Base-by-base conservation (phyloP, 352 stramenopile species). In the Pythium brachiatum region DNA sequence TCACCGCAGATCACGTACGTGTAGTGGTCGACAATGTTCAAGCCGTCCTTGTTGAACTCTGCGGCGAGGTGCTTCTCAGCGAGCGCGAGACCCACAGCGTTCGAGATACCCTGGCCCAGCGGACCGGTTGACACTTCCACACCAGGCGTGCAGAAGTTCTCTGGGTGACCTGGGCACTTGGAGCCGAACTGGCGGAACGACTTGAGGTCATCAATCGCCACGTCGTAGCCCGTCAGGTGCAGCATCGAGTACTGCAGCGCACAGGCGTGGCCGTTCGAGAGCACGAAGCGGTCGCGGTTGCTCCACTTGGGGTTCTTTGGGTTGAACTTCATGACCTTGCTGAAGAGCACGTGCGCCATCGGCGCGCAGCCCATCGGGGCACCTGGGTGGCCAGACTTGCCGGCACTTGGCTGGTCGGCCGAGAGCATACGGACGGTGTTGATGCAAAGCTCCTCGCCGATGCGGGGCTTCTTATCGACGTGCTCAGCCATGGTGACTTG, bases 1-100 rank as follows among this genome's bases (percentile, higher is more conserved):
- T 99, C 97, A 57, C 97, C 97, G 72, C 96, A 99, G 74, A 99
- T 99, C 21, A 99, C 97, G 75, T 97, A 99, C 64, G 97, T 99
- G 83, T 96, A 98, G 83, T 99, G 97, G 78, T 99, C 94, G 61
- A 99, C 92, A 41, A 99, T 81, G 62, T 96, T 78, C 61, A 95
- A 88, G 26, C 78, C 89, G 48, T 98, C 91, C 62, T 96, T 96
- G 87, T 99, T 99, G 87, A 98, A 99, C 62, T 86, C 89, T 23
- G 97, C 96, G n/a, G 95, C 97, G 48, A 99, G 74, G 78, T 99
- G 95, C 69, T 93, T 95, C 82, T 99, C 96, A 3, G 96, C 97
- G 63, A 99, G 98, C 52, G 97, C 97, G 52, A 99, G 80, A 58
- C 96, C 97, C 36, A 99, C 97, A 12, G 96, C 97, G 73, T 99